A percentile compares a stretch with the other conserved stretches of the same genome.
phyloP scores from a whole-genome alignment of 2,329 filamentous ascomycete species.

The Calonectria multiphialidica region DNA sequence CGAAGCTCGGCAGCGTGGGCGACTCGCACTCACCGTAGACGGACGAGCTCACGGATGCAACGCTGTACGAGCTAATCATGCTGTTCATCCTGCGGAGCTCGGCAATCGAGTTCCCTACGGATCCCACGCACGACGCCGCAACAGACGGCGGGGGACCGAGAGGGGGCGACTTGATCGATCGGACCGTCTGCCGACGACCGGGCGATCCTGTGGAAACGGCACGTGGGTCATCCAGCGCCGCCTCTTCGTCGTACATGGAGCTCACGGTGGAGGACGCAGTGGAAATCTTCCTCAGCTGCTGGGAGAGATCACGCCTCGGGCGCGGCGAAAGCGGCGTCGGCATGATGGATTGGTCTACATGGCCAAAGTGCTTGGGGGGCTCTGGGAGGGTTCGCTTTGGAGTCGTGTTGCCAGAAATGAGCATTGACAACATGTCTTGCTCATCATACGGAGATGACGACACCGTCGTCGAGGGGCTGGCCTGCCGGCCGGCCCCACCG shows the following conservation, averaged over 20 bases:
- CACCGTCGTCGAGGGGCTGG: constrained; percentile 32
- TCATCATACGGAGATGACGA: constrained; percentile 50
- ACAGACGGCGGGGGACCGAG: constrained; percentile 17
- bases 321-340: constrained; percentile 46
- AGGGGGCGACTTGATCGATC: constrained; percentile 23
- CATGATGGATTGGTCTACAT: constrained; percentile 43
- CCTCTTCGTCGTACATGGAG: constrained; percentile 41
- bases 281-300: constrained; percentile 40
- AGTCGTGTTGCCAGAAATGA: constrained; percentile 39
- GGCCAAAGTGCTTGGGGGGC: constrained; percentile 43
- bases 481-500: constrained; percentile 9
- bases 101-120: constrained; percentile 58
- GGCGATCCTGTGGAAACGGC: constrained; percentile 41
- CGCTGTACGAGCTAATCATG: constrained; percentile 59
- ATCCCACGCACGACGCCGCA: constrained; percentile 24
- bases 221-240: constrained; percentile 21
- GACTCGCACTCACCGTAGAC: constrained; percentile 47
- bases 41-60: constrained; percentile 50
- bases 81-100: constrained; percentile 71
- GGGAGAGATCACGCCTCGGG: constrained; percentile 29
- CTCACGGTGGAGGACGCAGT: constrained; percentile 33
- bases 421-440: constrained; percentile 48
- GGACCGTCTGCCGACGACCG: constrained; percentile 31
- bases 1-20: constrained; percentile 53
- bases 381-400: constrained; percentile 44